A percentile compares a stretch with the other conserved stretches of the same genome.
Evolutionary conservation across 306 rosid species (phyloP).

Genomic region (Arachis hypogaea): DNA sequence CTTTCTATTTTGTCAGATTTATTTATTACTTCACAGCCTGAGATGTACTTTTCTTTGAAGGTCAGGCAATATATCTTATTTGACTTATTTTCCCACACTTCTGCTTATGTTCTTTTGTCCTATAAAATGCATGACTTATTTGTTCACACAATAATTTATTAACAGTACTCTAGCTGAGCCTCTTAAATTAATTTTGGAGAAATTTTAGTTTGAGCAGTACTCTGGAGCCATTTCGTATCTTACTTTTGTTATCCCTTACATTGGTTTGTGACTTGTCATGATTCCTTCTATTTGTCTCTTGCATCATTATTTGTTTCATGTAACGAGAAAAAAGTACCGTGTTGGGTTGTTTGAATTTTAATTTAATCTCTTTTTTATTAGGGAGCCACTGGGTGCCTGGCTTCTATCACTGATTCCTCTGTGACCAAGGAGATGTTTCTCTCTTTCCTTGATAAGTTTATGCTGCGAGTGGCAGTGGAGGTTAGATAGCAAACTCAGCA

Average conservation of each 20-base stretch:
- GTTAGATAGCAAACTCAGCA: constrained; percentile 44
- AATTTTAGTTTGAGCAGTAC: constrained; percentile 4
- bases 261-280: too few species aligned
- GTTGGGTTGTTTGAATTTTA: constrained; percentile 8
- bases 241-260: too few species aligned
- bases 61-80: constrained; percentile 47
- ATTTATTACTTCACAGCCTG: constrained; percentile 62
- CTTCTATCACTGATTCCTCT: constrained; percentile 78
- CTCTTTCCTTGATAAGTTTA: constrained; percentile 60
- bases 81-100: constrained; percentile 6
- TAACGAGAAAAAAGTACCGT: constrained; percentile 1
- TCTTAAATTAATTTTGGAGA: constrained; percentile 12
- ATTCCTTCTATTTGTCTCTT: constrained; percentile 13
- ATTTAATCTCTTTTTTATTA: constrained; percentile 40
- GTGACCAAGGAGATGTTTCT: constrained; percentile 53
- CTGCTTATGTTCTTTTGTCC: constrained; percentile 21
- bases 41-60: constrained; percentile 58
- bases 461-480: constrained; percentile 37
- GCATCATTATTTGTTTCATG: constrained; percentile 25
- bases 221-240: neutral
- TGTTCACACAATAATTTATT: constrained; percentile 20
- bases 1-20: constrained; percentile 64
- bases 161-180: constrained; percentile 2
- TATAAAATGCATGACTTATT: constrained; percentile 21
- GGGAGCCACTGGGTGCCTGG: constrained; percentile 89